Percentiles rank a stretch among this genome's conserved stretches.
Evolutionary conservation across 306 rosid genomes (phyloP).

Genomic region (Mimosa pudica): DNA sequence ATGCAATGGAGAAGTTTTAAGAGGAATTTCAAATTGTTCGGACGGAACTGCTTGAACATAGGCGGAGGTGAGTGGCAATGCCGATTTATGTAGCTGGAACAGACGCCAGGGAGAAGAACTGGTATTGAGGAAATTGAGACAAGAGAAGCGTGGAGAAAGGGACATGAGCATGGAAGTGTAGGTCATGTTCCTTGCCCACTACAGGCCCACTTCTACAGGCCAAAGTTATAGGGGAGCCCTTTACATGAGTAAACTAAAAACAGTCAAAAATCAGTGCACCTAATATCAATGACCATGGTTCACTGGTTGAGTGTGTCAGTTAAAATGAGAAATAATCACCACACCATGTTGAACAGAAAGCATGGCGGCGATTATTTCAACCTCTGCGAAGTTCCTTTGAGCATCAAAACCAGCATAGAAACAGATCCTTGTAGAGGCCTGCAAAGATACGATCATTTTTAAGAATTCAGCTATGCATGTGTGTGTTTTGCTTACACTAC

Average conservation of each 20-base stretch:
- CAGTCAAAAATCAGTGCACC: neutral
- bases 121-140: neutral
- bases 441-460: slow-evolving; percentile 40
- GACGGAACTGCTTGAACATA: slow-evolving; percentile 3
- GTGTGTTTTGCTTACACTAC: slow-evolving; percentile 3
- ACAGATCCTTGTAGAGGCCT: slow-evolving; percentile 98
- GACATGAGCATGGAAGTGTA: slow-evolving; percentile 31
- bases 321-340: no score
- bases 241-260: neutral
- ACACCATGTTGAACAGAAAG: no score
- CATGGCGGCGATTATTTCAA: slow-evolving; percentile 1
- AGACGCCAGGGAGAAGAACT: neutral
- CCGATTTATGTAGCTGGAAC: neutral
- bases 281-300: no score
- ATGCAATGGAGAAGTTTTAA: slow-evolving; percentile 22
- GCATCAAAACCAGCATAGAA: slow-evolving; percentile 99
- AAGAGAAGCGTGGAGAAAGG: slow-evolving; percentile 20
- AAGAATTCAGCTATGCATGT: slow-evolving; percentile 13
- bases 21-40: slow-evolving; percentile 13
- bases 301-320: no score
- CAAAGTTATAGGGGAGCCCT: neutral
- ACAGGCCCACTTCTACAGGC: neutral
- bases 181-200: slow-evolving; percentile 32
- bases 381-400: slow-evolving; percentile 98
- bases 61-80: neutral